Conservation (phyloP, 768 basidiomycete genomes). For the Cystofilobasidium macerans region DNA sequence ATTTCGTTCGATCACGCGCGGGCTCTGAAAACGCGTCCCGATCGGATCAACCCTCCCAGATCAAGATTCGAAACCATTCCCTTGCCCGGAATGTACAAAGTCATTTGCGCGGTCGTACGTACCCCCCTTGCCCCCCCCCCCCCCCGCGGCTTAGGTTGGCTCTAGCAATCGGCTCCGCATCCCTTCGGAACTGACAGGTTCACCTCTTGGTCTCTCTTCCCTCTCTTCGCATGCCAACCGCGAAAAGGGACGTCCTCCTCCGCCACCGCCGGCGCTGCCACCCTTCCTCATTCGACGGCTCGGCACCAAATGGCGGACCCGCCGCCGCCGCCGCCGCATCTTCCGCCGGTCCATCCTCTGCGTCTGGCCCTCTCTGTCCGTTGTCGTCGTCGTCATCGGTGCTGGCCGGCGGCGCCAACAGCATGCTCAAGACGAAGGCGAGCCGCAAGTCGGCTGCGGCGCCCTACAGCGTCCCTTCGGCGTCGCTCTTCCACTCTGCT, state of each 20-base stretch:
- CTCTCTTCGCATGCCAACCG: too few species aligned
- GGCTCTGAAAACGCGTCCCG: neutral
- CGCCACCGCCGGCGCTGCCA: constrained; percentile 3
- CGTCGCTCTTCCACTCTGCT: neutral
- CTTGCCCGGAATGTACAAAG: neutral
- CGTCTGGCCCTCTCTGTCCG: too few species aligned
- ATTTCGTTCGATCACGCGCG: too few species aligned
- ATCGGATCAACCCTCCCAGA: neutral
- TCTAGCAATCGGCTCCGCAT: neutral
- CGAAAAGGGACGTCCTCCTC: constrained; percentile 6
- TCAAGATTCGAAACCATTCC: neutral
- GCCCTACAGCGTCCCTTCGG: neutral
- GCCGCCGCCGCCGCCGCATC: neutral
- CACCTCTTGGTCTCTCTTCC: too few species aligned
- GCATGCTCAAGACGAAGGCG: neutral
- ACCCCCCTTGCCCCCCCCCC: neutral
- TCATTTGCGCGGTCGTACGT: neutral
- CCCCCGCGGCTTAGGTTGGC: neutral
- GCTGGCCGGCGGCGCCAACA: too few species aligned
- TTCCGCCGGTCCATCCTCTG: too few species aligned
- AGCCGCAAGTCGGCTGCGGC: neutral
- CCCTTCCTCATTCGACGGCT: neutral
- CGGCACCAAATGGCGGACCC: neutral
- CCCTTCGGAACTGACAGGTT: neutral
- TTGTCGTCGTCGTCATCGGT: too few species aligned